A percentile compares a stretch with the other conserved stretches of the same genome.
These are phyloP conservation scores for Neofusicoccum cordaticola DNA, from an alignment of 2,329 filamentous ascomycete species.

Conservation along the genomic window DNA sequence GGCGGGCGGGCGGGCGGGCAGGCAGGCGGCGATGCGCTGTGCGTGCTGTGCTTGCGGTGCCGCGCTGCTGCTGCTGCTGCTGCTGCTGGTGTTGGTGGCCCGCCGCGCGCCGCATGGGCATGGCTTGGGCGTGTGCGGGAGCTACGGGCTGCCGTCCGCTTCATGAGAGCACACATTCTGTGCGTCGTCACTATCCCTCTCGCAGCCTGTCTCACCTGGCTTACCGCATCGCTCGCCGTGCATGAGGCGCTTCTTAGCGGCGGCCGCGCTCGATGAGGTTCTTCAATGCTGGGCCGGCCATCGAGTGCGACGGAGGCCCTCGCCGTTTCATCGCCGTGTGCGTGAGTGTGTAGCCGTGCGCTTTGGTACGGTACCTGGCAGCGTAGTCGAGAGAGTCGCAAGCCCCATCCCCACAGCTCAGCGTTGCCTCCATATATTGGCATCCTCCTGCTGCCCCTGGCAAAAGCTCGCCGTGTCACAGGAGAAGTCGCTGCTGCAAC, in stretches of 20 bases:
- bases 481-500: slow-evolving; percentile 36
- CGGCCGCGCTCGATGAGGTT: slow-evolving; percentile 33
- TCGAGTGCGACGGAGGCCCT: slow-evolving; percentile 33
- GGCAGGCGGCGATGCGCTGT: background rate
- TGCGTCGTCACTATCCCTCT: slow-evolving; percentile 35
- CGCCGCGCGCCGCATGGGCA: background rate
- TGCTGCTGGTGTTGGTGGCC: background rate
- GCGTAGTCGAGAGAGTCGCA: slow-evolving; percentile 30
- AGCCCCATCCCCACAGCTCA: slow-evolving; percentile 28
- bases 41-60: background rate
- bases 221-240: slow-evolving; percentile 36
- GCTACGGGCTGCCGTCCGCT: background rate
- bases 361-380: slow-evolving; percentile 41
- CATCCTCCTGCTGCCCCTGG: slow-evolving; percentile 31
- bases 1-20: background rate
- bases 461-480: slow-evolving; percentile 30
- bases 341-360: slow-evolving; percentile 37
- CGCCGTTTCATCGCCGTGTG: slow-evolving; percentile 36
- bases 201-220: slow-evolving; percentile 32
- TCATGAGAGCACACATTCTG: slow-evolving; percentile 21
- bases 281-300: slow-evolving; percentile 23
- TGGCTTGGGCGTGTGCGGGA: background rate
- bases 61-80: background rate
- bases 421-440: slow-evolving; percentile 40
- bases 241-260: slow-evolving; percentile 38